phyloP scores from a whole-genome alignment of 2,329 filamentous ascomycete genomes.

The Geosmithia morbida region DNA sequence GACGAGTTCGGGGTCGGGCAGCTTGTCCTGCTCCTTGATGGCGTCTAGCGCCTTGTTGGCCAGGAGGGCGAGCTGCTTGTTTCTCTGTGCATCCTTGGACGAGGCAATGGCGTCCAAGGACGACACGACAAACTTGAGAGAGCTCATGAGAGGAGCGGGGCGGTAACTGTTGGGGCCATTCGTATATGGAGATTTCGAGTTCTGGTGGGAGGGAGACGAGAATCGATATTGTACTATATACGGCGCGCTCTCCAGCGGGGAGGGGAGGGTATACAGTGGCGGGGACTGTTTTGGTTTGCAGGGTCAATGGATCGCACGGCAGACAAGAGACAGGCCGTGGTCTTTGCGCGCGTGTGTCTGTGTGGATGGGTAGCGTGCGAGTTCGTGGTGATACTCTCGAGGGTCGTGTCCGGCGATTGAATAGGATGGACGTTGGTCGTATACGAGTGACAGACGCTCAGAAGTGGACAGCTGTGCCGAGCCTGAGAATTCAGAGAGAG shows the following conservation, averaged over 20 bases:
- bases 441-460: neutral
- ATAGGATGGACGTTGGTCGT: neutral
- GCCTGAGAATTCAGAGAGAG: neutral
- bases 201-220: neutral
- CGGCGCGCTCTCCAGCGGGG: neutral
- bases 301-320: neutral
- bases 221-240: neutral
- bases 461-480: neutral
- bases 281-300: neutral
- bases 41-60: constrained; percentile 70
- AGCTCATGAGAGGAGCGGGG: constrained; percentile 59
- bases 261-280: neutral
- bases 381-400: too few relatives aligned
- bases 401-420: too few relatives aligned
- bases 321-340: neutral
- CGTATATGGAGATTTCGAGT: constrained; percentile 10
- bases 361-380: too few relatives aligned
- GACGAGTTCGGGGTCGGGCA: constrained; percentile 80
- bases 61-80: constrained; percentile 69
- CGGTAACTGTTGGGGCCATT: constrained; percentile 26
- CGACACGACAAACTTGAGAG: constrained; percentile 88
- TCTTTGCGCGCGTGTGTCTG: neutral
- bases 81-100: constrained; percentile 81
- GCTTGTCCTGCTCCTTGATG: constrained; percentile 72
- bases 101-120: constrained; percentile 83